These are phyloP conservation scores for Venturiaceae sp. DNA, from an alignment of 2,329 filamentous ascomycete genomes.

Conservation along the genomic window DNA sequence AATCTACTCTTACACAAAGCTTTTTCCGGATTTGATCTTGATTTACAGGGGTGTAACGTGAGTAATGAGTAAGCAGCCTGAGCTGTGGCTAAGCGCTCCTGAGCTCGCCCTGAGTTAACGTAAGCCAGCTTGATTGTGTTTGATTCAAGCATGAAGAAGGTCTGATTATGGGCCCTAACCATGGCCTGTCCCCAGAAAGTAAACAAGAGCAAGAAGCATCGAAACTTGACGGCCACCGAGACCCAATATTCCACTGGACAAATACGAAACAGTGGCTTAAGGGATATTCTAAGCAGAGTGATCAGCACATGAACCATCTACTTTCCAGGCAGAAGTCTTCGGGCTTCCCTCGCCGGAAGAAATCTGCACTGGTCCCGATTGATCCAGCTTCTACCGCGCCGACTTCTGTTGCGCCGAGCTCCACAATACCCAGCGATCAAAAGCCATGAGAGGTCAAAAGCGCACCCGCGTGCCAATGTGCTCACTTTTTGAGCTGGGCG, in stretches of 20 bases:
- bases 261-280: slow-evolving; percentile 13
- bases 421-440: slow-evolving; percentile 9
- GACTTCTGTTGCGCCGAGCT: slow-evolving; percentile 8
- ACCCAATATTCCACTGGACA: slow-evolving; percentile 9
- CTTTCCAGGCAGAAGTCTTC: slow-evolving; percentile 22
- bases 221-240: slow-evolving; percentile 6
- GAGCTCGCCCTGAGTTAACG: no score
- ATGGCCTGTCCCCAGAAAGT: no score
- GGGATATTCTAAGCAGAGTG: slow-evolving; percentile 17
- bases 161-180: no score
- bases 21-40: no score
- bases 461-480: no score
- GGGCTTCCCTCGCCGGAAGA: slow-evolving; percentile 13
- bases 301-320: slow-evolving; percentile 19
- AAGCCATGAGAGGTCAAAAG: slow-evolving; percentile 15
- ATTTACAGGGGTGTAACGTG: no score
- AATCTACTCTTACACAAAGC: no score
- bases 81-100: no score
- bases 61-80: no score
- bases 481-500: no score
- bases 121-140: no score
- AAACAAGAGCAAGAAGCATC: slow-evolving; percentile 8
- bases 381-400: slow-evolving; percentile 9
- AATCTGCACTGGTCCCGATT: slow-evolving; percentile 15
- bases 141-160: no score